phyloP scores from a whole-genome alignment of 2,329 filamentous ascomycete genomes.

The Triangularia setosa region DNA sequence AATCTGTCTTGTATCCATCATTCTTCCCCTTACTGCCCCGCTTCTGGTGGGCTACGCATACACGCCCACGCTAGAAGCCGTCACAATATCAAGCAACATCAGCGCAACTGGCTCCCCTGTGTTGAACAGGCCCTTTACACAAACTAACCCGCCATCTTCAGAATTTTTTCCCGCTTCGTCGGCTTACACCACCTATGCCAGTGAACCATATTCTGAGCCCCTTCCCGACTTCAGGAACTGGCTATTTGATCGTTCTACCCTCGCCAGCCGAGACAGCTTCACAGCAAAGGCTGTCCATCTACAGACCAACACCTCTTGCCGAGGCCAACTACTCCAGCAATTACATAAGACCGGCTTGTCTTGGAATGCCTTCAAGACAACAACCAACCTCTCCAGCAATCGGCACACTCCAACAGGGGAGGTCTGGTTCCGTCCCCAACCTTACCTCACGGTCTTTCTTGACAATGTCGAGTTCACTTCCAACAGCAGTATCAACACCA shows the following conservation, averaged over 20 bases:
- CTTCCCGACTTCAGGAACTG: conserved; percentile 22
- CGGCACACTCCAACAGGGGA: conserved; percentile 16
- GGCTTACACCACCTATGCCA: conserved; percentile 23
- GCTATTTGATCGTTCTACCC: conserved; percentile 23
- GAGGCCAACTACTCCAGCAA: conserved; percentile 15
- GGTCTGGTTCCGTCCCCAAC: conserved; percentile 18
- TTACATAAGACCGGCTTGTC: conserved; percentile 12
- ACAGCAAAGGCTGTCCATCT: conserved; percentile 20
- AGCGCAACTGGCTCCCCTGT: background rate
- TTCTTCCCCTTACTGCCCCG: conserved; percentile 21
- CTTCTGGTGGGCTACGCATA: conserved; percentile 18
- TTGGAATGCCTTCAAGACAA: conserved; percentile 25
- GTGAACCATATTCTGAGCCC: conserved; percentile 20
- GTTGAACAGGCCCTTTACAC: conserved; percentile 10
- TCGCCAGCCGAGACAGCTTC: conserved; percentile 20
- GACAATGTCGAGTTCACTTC: conserved; percentile 22
- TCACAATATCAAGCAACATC: conserved; percentile 15
- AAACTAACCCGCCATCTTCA: conserved; percentile 21
- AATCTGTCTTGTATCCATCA: conserved; percentile 4
- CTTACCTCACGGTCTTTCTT: conserved; percentile 22
- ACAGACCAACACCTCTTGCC: conserved; percentile 20
- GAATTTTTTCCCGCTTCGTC: conserved; percentile 18
- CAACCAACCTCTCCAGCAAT: conserved; percentile 10
- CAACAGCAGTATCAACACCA: conserved; percentile 17
- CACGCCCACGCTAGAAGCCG: conserved; percentile 17